Percentiles rank a stretch among this genome's conserved stretches.
Conservation (phyloP, 768 basidiomycete genomes). For the Rossbeevera mucosa region DNA sequence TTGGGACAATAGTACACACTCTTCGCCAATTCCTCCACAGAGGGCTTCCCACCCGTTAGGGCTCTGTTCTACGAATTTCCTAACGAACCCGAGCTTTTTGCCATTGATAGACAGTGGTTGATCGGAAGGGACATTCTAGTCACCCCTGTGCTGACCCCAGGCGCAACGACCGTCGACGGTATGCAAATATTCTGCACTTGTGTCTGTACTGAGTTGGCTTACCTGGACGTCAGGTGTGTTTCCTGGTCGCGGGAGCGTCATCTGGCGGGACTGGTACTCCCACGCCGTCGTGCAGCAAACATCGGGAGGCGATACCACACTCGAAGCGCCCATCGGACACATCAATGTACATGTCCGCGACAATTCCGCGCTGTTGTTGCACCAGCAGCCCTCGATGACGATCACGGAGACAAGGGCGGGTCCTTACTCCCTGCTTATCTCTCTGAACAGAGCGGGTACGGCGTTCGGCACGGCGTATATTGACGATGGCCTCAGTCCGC, state of each 20-base stretch:
- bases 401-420: slow-evolving; percentile 56
- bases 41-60: slow-evolving; percentile 63
- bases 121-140: slow-evolving; percentile 67
- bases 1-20: slow-evolving; percentile 50
- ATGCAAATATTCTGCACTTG: slow-evolving; percentile 19
- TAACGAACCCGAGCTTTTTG: slow-evolving; percentile 58
- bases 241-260: slow-evolving; percentile 51
- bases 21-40: slow-evolving; percentile 58
- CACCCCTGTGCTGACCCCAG: slow-evolving; percentile 68
- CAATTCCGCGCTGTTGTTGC: slow-evolving; percentile 56
- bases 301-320: slow-evolving; percentile 38
- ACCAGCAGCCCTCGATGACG: slow-evolving; percentile 59
- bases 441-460: slow-evolving; percentile 39
- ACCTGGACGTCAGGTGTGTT: slow-evolving; percentile 44
- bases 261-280: slow-evolving; percentile 71
- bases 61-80: slow-evolving; percentile 79
- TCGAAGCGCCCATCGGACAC: slow-evolving; percentile 61
- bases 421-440: slow-evolving; percentile 58
- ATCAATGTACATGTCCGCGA: slow-evolving; percentile 72
- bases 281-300: slow-evolving; percentile 48
- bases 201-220: neutral
- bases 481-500: slow-evolving; percentile 55
- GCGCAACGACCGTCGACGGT: slow-evolving; percentile 64
- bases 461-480: slow-evolving; percentile 61
- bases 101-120: slow-evolving; percentile 64